Evolutionary conservation across 208 protist genomes (phyloP).

Genomic region (Acanthamoeba sp.): DNA sequence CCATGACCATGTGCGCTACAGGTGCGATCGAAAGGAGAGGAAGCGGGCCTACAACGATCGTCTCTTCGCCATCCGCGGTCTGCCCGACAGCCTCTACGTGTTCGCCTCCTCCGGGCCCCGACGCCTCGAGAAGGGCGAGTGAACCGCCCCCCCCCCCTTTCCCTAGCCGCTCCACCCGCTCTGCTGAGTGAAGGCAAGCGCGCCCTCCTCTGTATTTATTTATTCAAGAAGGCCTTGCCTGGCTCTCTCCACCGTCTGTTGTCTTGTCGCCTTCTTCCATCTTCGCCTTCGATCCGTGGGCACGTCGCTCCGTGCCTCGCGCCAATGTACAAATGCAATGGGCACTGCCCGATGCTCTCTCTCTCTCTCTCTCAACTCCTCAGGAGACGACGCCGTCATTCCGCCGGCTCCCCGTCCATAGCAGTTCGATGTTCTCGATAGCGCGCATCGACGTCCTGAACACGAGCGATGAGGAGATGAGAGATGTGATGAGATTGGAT

Average conservation of each 20-base stretch:
- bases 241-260: too few species aligned
- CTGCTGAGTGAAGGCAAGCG: too few species aligned
- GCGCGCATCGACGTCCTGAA: background rate
- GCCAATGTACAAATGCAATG: background rate
- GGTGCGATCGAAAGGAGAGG: constrained; percentile 48
- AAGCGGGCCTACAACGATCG: constrained; percentile 50
- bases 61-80: constrained; percentile 49
- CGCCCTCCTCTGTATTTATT: too few species aligned
- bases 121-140: constrained; percentile 33
- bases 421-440: background rate
- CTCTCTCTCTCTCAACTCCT: background rate
- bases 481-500: background rate
- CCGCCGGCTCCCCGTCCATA: background rate
- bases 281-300: too few species aligned
- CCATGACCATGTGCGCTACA: background rate
- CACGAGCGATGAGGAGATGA: background rate
- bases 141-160: background rate
- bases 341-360: background rate
- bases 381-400: background rate
- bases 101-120: constrained; percentile 4
- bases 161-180: too few species aligned
- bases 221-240: too few species aligned
- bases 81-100: constrained; percentile 48
- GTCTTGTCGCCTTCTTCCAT: too few species aligned
- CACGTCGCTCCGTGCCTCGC: too few species aligned